phyloP scores from a whole-genome alignment of 106 monocot genomes.

The Chionographis japonica region DNA sequence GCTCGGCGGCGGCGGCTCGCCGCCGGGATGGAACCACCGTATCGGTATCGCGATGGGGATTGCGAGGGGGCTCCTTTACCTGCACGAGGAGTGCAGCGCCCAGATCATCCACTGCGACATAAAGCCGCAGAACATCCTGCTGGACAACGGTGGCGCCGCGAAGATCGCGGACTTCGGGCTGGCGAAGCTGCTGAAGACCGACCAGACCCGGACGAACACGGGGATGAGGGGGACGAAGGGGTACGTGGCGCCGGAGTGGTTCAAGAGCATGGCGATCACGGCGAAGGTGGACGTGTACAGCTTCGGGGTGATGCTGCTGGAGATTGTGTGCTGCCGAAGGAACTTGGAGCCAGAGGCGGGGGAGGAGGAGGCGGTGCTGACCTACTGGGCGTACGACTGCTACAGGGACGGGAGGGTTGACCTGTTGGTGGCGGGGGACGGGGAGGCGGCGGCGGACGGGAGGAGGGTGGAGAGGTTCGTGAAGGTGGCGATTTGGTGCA shows the following conservation, averaged over 20 bases:
- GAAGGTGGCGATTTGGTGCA: slow-evolving; percentile 27
- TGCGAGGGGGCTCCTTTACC: slow-evolving; percentile 26
- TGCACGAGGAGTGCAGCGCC: slow-evolving; percentile 32
- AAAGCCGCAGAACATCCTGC: slow-evolving; percentile 45
- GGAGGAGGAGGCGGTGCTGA: background rate
- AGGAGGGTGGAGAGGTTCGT: slow-evolving; percentile 16
- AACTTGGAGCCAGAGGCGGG: background rate
- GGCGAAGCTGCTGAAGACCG: slow-evolving; percentile 20
- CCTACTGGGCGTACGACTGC: slow-evolving; percentile 19
- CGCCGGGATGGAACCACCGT: slow-evolving; percentile 26
- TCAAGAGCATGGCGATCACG: slow-evolving; percentile 12
- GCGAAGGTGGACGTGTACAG: slow-evolving; percentile 60
- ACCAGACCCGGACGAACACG: slow-evolving; percentile 13
- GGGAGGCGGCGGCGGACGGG: slow-evolving; percentile 6
- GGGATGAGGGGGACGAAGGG: slow-evolving; percentile 38
- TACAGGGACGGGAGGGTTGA: slow-evolving; percentile 1
- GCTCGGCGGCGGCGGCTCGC: slow-evolving; percentile 1
- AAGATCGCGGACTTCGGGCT: slow-evolving; percentile 39
- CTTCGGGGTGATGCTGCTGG: slow-evolving; percentile 36
- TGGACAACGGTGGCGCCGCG: slow-evolving; percentile 12
- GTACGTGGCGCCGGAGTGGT: slow-evolving; percentile 43
- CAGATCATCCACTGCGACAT: slow-evolving; percentile 45
- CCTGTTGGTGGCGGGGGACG: slow-evolving; percentile 14
- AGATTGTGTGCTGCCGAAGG: slow-evolving; percentile 41
- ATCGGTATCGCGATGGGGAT: slow-evolving; percentile 25